Evolutionary conservation across 2,329 filamentous ascomycete species (phyloP).

Genomic region (Fusarium drepaniforme): DNA sequence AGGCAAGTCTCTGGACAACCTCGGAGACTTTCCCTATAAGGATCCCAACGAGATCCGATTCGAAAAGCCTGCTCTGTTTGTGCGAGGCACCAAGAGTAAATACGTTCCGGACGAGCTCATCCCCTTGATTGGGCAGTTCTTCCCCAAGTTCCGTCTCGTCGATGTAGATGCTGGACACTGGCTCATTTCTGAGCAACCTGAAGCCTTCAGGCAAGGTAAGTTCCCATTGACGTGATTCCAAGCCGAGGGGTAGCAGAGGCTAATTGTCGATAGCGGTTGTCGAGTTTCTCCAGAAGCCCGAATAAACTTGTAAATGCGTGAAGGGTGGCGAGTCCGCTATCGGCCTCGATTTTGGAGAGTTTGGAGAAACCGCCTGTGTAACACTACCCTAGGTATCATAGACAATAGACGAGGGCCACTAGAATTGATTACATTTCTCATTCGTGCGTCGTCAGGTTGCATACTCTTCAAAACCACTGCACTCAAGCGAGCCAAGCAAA

Average conservation of each 20-base stretch:
- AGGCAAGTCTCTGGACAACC: conserved; percentile 73
- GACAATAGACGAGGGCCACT: conserved; percentile 14
- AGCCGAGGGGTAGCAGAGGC: neutral
- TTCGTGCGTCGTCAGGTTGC: neutral
- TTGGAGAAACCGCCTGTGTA: conserved; percentile 8
- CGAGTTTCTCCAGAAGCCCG: conserved; percentile 67
- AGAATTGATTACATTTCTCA: conserved; percentile 7
- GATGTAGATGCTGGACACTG: conserved; percentile 88
- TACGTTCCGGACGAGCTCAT: conserved; percentile 86
- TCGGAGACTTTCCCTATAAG: conserved; percentile 91
- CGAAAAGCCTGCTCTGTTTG: conserved; percentile 82
- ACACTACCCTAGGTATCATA: conserved; percentile 8
- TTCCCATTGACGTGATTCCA: neutral
- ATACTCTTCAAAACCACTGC: neutral
- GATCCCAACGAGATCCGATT: conserved; percentile 77
- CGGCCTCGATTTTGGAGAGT: conserved; percentile 13
- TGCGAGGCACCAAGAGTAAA: conserved; percentile 80
- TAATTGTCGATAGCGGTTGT: conserved; percentile 64
- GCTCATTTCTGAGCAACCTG: conserved; percentile 90
- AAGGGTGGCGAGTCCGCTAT: conserved; percentile 17
- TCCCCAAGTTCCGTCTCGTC: conserved; percentile 79
- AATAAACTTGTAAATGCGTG: conserved; percentile 49
- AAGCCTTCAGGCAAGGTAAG: conserved; percentile 80
- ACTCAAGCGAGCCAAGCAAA: neutral
- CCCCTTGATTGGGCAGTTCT: conserved; percentile 84